A percentile compares a stretch with the other conserved stretches of the same genome.
These are phyloP conservation scores for Rubia yunnanensis DNA, from an alignment of 257 asterid genomes.

Conservation along the genomic window DNA sequence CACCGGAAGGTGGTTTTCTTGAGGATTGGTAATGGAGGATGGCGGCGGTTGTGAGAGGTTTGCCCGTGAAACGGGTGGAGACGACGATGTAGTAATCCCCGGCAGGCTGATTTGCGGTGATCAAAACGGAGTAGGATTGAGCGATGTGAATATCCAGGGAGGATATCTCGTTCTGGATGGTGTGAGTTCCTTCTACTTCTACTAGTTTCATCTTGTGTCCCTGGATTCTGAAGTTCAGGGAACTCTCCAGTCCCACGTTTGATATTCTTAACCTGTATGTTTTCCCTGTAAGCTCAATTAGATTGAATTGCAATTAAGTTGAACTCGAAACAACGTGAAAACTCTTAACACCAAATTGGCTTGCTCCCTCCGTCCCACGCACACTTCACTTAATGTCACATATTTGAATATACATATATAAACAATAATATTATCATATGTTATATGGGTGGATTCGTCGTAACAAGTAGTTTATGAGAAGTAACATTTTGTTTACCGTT, in stretches of 20 bases:
- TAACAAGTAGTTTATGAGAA: too few relatives aligned
- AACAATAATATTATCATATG: too few relatives aligned
- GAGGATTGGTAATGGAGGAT: slow-evolving; percentile 33
- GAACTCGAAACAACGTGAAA: too few relatives aligned
- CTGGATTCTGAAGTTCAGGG: slow-evolving; percentile 36
- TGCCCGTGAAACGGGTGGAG: slow-evolving; percentile 32
- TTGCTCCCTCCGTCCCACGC: too few relatives aligned
- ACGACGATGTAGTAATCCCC: slow-evolving; percentile 25
- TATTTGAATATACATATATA: too few relatives aligned
- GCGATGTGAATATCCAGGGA: slow-evolving; percentile 38
- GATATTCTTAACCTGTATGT: slow-evolving; percentile 41
- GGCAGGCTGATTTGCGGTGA: slow-evolving; percentile 32
- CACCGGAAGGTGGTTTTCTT: slow-evolving; percentile 20
- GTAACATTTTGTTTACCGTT: too few relatives aligned
- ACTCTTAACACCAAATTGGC: too few relatives aligned
- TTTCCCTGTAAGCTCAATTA: slow-evolving; percentile 18
- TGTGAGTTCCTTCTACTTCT: slow-evolving; percentile 40
- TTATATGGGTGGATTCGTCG: too few relatives aligned
- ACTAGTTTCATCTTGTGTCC: slow-evolving; percentile 35
- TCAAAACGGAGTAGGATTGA: slow-evolving; percentile 36
- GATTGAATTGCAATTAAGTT: not conserved
- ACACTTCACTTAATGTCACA: too few relatives aligned
- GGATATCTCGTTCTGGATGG: slow-evolving; percentile 25
- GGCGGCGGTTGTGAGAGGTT: slow-evolving; percentile 25
- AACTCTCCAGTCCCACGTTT: slow-evolving; percentile 35